These are phyloP conservation scores for Colletotrichum sp. DNA, from an alignment of 2,329 filamentous ascomycete species.

Conservation along the genomic window DNA sequence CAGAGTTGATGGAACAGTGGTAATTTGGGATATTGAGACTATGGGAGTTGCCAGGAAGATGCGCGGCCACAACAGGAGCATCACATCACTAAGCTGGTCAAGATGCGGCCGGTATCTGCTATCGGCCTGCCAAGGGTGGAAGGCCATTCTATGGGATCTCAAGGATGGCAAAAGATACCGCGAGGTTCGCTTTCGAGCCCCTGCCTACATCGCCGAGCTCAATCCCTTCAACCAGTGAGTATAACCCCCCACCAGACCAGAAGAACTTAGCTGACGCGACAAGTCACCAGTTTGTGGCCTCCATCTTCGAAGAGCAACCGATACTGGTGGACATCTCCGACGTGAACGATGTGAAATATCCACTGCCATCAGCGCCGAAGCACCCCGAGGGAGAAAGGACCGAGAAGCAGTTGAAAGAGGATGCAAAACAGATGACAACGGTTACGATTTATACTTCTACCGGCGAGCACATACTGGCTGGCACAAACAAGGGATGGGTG, in stretches of 20 bases:
- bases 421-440: conserved; percentile 94
- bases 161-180: conserved; percentile 72
- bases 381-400: conserved; percentile 74
- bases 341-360: conserved; percentile 73
- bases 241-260: neutral
- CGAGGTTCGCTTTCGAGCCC: conserved; percentile 88
- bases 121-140: conserved; percentile 95
- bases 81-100: conserved; percentile 96
- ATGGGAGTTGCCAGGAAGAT: conserved; percentile 96
- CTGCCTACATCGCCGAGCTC: conserved; percentile 94
- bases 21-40: conserved; percentile 97
- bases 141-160: conserved; percentile 94
- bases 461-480: conserved; percentile 88
- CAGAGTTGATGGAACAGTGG: conserved; percentile 90
- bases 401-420: conserved; percentile 88
- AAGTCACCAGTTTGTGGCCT: conserved; percentile 79
- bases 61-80: conserved; percentile 89
- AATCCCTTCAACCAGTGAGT: conserved; percentile 87
- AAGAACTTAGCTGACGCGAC: neutral
- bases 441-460: conserved; percentile 86
- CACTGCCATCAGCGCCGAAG: conserved; percentile 82
- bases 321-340: conserved; percentile 82
- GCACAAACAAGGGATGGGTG: conserved; percentile 93
- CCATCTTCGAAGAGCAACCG: conserved; percentile 92
- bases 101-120: conserved; percentile 88